Evolutionary conservation across 2,329 filamentous ascomycete genomes (phyloP).

Genomic region (Cadophora malorum): DNA sequence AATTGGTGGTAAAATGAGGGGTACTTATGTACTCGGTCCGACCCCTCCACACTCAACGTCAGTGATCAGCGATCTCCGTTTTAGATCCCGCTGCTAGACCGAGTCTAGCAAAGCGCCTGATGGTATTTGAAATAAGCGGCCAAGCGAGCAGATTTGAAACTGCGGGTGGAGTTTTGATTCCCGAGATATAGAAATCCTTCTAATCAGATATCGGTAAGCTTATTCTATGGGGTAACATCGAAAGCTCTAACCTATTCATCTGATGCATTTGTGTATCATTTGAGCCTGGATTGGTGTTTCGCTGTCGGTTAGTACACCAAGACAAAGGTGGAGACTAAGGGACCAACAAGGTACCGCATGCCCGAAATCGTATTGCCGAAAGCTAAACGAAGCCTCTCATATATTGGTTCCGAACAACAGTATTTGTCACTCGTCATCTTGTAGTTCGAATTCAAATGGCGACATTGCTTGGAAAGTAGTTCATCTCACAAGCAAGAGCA

Average conservation of each 20-base stretch:
- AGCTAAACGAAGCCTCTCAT: background rate
- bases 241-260: too few relatives aligned
- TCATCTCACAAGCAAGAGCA: background rate
- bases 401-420: background rate
- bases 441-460: background rate
- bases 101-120: background rate
- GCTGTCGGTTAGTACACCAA: background rate
- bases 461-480: conserved; percentile 1
- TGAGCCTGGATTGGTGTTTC: background rate
- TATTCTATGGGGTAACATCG: background rate
- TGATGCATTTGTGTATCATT: background rate
- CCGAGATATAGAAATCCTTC: background rate
- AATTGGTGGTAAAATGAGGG: conserved; percentile 18
- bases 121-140: conserved; percentile 21
- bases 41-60: conserved; percentile 18
- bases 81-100: conserved; percentile 18
- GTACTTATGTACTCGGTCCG: conserved; percentile 10
- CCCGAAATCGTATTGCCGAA: conserved; percentile 1
- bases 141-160: background rate
- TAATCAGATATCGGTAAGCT: background rate
- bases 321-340: background rate
- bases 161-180: background rate
- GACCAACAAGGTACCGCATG: conserved; percentile 1
- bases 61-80: conserved; percentile 11
- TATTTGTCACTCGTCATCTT: conserved; percentile 11